Base-by-base conservation (phyloP, 371 early-diverging fungal species). In the Gilbertella persicaria region DNA sequence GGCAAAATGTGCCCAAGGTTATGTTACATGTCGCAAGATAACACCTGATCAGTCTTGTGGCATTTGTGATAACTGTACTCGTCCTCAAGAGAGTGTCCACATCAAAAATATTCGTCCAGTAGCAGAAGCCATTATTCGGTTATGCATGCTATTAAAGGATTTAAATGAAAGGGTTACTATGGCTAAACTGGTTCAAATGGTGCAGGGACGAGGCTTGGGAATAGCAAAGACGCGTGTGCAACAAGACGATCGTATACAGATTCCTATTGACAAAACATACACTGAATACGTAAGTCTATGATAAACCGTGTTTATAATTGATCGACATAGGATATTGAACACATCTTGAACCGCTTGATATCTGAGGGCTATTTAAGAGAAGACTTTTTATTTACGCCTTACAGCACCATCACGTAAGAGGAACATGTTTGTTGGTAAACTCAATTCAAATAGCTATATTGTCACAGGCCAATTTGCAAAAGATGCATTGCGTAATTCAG, bases 1-100 rank as follows among this genome's bases (percentile, higher is more conserved):
- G 83, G 63, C 84, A 9, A 55, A 67, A 25, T 90, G 87, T 61
- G 86, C 85, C 4, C 88, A 88, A 62, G 75, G 84, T 52, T 62
- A 81, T 20, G 53, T 54, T 21, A 73, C 73, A 5, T 90, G 90
- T 50, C 80, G 90, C 16, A 87, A 89, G 47, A 62, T 79, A 5
- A 70, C 73, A 23, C 68, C 69, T 33, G 64, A 78, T 36, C 24
- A 51, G 17, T 50, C 70, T 0, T 82, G 83, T 57, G 76, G 80
- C 0, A 60, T 67, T 7, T 84, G 82, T 45, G 85, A 81, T 45
- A 84, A 81, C 36, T 84, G 84, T 50, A 41, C 46, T 37, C 28
- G 79, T 23, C 17, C 42, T 24, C 20, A 52, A 45, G 37, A 14
- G 0, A 12, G 28, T 5, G 45, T 75, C 6, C 41, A 45, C 4